These are phyloP conservation scores for Arthrinium phaeospermum DNA, from an alignment of 2,329 filamentous ascomycete genomes.

Conservation along the genomic window DNA sequence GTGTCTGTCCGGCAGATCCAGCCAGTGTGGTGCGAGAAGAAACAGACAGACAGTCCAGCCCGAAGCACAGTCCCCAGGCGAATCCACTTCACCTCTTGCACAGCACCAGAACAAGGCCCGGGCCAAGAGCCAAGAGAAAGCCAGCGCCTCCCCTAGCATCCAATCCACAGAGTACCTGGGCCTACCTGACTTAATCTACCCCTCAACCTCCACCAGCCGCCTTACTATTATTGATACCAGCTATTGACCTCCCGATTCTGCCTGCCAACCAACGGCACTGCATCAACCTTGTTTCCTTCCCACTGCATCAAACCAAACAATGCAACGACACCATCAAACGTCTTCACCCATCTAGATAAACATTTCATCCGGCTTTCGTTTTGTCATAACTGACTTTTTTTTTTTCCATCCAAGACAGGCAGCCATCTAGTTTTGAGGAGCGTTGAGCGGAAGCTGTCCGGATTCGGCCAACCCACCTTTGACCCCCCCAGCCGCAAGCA, in stretches of 20 bases:
- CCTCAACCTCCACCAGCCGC: constrained; percentile 23
- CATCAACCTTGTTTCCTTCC: constrained; percentile 5
- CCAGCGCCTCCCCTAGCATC: neutral
- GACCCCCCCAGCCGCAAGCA: neutral
- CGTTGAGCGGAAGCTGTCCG: neutral
- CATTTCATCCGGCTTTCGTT: neutral
- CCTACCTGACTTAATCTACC: constrained; percentile 16
- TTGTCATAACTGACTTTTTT: neutral
- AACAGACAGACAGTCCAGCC: neutral
- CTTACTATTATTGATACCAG: constrained; percentile 10
- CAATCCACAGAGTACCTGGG: constrained; percentile 10
- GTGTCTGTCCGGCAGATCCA: neutral
- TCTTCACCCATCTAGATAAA: neutral
- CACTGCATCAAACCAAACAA: neutral
- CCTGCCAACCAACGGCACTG: constrained; percentile 7
- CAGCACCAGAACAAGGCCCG: neutral
- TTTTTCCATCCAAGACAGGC: neutral
- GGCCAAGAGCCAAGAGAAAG: neutral
- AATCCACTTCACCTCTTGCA: neutral
- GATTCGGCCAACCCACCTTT: constrained; percentile 4
- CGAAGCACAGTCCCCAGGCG: neutral
- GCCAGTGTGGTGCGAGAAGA: neutral
- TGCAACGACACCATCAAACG: neutral
- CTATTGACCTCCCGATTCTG: constrained; percentile 1
- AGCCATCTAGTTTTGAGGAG: neutral